Evolutionary conservation across 1,139 yeast genomes (phyloP), one percentile per base, ranked within the genome.

Genomic region (Pichia sp.): DNA sequence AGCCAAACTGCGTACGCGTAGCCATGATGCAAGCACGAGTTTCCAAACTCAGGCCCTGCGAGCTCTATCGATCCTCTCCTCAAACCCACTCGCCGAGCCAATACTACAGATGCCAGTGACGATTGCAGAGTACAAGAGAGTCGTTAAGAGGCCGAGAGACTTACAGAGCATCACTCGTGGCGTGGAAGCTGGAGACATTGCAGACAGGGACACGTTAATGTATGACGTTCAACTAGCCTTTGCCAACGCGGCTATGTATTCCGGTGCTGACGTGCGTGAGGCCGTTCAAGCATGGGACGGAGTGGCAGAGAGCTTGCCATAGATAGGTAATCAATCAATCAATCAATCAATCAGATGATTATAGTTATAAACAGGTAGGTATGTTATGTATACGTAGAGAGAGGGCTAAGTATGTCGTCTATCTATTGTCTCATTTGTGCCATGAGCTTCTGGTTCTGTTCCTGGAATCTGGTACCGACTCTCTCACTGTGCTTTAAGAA

Each of bases 391-490:
- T 11, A 14, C 13, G n/a, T n/a, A n/a, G 16, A 25, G 16, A 25
- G 27, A 25, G 5, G 26, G 14, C 15, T n/a, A 8, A 8, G 14
- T n/a, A n/a, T 11, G 12, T 13, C 8, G 14, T 8, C 6, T 14
- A 22, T 24, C 18, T 30, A 32, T 33, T 41, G 42, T 38, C 45
- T 64, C 62, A 67, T 57, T 49, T 63, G 66, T 52, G 70, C 70
- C 53, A 70, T 67, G 57, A 71, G 52, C 29, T 68, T 60, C 41
- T 74, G 76, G 52, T 88, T 91, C 65, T 88, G 96, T 60, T 91
- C 98, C 66, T 91, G 97, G 87, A 91, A 91, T 66, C 98, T 80
- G 64, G 85, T 94, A 34, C 98, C 98, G 40, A 93, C 96, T 62
- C 98, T 81, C 69, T 91, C 98, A 63, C 93, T 80, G 71, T 91